phyloP scores from a whole-genome alignment of 2,329 filamentous ascomycete genomes.

The Allantophomopsis lycopodina region DNA sequence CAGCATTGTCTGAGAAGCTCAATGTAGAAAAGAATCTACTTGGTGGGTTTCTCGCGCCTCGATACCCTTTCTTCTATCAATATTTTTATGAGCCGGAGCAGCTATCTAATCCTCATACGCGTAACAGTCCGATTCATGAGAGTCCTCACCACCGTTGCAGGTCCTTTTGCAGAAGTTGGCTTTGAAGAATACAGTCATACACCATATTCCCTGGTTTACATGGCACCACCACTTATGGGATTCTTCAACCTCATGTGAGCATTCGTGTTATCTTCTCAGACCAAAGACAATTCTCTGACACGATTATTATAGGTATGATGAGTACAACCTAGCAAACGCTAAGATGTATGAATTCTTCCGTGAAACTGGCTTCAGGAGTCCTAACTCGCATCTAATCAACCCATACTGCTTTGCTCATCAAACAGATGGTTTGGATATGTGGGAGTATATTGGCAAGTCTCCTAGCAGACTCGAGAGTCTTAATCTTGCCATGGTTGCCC shows the following conservation, averaged over 20 bases:
- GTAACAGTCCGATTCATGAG: constrained; percentile 12
- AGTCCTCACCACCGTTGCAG: constrained; percentile 3
- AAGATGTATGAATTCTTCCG: constrained; percentile 11
- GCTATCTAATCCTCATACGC: not conserved
- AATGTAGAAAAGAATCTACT: constrained; percentile 11
- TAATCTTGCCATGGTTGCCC: constrained; percentile 14
- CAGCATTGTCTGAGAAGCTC: constrained; percentile 7
- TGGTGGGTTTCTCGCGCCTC: constrained; percentile 3
- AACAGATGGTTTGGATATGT: constrained; percentile 12
- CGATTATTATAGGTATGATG: constrained; percentile 9
- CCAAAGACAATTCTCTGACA: not conserved
- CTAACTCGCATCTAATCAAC: constrained; percentile 9
- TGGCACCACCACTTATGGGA: constrained; percentile 6
- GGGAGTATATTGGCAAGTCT: constrained; percentile 11
- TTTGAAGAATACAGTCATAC: constrained; percentile 12
- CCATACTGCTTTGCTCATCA: constrained; percentile 15
- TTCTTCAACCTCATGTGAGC: constrained; percentile 10
- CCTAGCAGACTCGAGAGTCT: constrained; percentile 14
- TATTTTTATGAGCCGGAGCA: too few species aligned
- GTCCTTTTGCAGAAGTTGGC: constrained; percentile 8
- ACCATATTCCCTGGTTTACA: constrained; percentile 8
- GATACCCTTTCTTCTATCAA: too few species aligned
- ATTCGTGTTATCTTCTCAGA: not conserved
- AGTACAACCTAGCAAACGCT: constrained; percentile 6
- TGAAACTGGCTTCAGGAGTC: constrained; percentile 9